phyloP scores from a whole-genome alignment of 768 basidiomycete genomes.

The Boletellus sp. region DNA sequence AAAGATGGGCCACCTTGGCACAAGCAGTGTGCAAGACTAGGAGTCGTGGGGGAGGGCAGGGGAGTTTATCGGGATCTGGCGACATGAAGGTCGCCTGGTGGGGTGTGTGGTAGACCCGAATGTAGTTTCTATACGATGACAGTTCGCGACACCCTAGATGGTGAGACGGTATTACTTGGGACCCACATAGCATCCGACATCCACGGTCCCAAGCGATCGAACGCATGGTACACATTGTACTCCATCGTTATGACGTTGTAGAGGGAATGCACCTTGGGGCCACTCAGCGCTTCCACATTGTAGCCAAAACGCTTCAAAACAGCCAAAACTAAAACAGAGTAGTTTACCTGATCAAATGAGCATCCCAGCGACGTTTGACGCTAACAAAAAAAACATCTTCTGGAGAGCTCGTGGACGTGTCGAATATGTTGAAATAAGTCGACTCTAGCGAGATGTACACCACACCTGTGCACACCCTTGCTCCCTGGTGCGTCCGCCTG shows the following conservation, averaged over 20 bases:
- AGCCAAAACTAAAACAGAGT: background rate
- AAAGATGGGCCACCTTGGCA: conserved; percentile 37
- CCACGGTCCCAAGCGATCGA: too few species aligned
- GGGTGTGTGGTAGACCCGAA: background rate
- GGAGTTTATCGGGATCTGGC: conserved; percentile 19
- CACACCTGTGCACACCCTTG: background rate
- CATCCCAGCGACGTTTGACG: too few species aligned
- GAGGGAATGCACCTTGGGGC: conserved; percentile 6
- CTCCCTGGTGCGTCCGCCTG: background rate
- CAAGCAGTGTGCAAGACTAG: conserved; percentile 40
- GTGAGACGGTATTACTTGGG: too few species aligned
- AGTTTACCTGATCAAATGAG: background rate
- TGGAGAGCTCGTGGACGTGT: background rate
- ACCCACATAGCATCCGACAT: too few species aligned
- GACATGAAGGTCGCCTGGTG: conserved; percentile 29
- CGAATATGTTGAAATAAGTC: background rate
- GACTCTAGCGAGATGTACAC: background rate
- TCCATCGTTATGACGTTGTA: too few species aligned
- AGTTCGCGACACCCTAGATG: too few species aligned
- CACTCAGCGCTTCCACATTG: conserved; percentile 1
- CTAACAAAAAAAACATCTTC: too few species aligned
- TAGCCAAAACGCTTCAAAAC: conserved; percentile 4
- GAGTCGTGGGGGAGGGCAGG: conserved; percentile 32
- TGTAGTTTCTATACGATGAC: too few species aligned
- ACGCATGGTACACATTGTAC: too few species aligned